phyloP scores from a whole-genome alignment of 768 basidiomycete species.

The Kwoniella shandongensis region DNA sequence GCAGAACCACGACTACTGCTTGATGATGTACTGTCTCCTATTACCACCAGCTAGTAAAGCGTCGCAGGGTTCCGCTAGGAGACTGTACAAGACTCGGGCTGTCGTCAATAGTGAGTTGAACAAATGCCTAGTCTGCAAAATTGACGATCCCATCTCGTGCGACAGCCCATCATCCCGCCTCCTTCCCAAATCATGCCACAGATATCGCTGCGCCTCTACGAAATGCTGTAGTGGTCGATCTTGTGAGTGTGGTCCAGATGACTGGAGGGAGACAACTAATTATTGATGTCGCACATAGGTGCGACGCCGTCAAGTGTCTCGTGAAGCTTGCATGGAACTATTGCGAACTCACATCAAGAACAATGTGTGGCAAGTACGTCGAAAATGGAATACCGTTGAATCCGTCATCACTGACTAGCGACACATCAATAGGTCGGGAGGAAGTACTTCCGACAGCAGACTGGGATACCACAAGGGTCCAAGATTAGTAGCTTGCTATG shows the following conservation, averaged over 20 bases:
- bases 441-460: constrained; percentile 66
- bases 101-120: constrained; percentile 28
- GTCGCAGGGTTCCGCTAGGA: constrained; percentile 30
- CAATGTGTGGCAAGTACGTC: constrained; percentile 80
- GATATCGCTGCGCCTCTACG: constrained; percentile 67
- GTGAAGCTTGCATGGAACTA: constrained; percentile 66
- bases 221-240: constrained; percentile 81
- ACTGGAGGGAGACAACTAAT: background rate
- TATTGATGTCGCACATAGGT: constrained; percentile 55
- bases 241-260: constrained; percentile 57
- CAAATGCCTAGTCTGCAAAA: background rate
- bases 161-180: constrained; percentile 68
- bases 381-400: background rate
- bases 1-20: constrained; percentile 33
- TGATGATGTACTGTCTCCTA: constrained; percentile 63
- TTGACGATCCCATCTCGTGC: background rate
- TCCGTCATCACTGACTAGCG: background rate
- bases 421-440: constrained; percentile 23
- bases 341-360: constrained; percentile 86
- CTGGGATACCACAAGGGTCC: constrained; percentile 96
- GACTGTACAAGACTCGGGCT: constrained; percentile 43
- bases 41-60: constrained; percentile 62
- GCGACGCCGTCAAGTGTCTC: constrained; percentile 60
- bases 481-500: constrained; percentile 92
- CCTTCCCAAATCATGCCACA: constrained; percentile 70